Evolutionary conservation across 441 rosid species (phyloP), one percentile per base, ranked within the genome.

Genomic region (Gossypium trilobum): DNA sequence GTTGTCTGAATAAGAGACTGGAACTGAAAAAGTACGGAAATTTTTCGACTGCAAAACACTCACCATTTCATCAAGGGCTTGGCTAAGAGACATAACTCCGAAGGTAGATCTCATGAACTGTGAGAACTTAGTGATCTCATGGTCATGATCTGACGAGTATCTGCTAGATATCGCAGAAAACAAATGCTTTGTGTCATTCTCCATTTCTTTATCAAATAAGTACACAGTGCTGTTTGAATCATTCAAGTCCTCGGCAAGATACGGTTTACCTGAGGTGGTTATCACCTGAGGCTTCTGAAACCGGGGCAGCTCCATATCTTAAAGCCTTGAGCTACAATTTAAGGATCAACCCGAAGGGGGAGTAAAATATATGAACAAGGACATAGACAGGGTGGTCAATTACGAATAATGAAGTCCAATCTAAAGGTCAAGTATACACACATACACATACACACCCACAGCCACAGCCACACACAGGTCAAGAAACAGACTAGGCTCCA

Each of bases 261-360:
- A 72, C 9, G 0, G 36, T 60, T 74, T 79, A 89, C 94, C 88
- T 76, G 74, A 78, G 75, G 33, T 42, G 62, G 17, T 79, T 74
- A 31, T 74, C 82, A 60, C 51, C 48, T 1, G 81, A 61, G 71
- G 81, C 59, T n/a, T 85, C 42, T 13, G 79, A 79, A 14, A 90
- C 19, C 33, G 92, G 95, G 74, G 78, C 82, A 74, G 91, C 85
- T 76, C 95, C 95, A 39, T 88, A 90, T 79, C 76, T 87, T 78
- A 88, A 81, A 52, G 95, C 95, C 79, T 88, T 90, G 69, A 84
- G 85, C 95, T 90, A 70, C 85, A 81, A 72, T 74, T 70, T 62
- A 63, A 56, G 54, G 57, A 73, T 66, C 33, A 68, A 3, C 23
- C 3, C 52, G n/a, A 60, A 50, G 23, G 27, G 22, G 14, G 44